These are phyloP conservation scores for Bipolaris victoriae DNA, from an alignment of 2,329 filamentous ascomycete genomes.

Conservation along the genomic window DNA sequence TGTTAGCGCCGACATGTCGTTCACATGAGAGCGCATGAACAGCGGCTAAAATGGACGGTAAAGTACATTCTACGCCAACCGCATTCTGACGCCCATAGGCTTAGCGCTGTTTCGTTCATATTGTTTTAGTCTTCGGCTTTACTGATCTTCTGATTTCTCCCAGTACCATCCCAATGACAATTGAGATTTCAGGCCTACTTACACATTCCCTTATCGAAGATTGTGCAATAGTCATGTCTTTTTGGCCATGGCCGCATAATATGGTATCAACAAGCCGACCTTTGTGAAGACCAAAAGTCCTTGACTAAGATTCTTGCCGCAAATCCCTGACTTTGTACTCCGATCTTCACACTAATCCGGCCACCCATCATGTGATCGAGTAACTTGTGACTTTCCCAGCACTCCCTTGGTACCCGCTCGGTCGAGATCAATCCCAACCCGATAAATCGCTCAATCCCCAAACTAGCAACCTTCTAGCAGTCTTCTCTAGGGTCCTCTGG, in stretches of 20 bases:
- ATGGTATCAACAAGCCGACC: too few relatives aligned
- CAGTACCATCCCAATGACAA: not conserved
- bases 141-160: not conserved
- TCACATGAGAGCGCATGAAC: not conserved
- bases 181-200: not conserved
- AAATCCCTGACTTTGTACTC: not conserved
- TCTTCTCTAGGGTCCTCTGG: slow-evolving; percentile 17
- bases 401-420: not conserved
- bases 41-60: not conserved
- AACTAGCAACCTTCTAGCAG: slow-evolving; percentile 16
- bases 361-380: not conserved
- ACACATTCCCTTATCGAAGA: not conserved
- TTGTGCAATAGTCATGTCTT: too few relatives aligned
- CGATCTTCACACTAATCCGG: too few relatives aligned
- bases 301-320: not conserved
- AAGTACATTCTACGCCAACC: not conserved
- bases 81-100: not conserved
- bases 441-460: slow-evolving; percentile 20
- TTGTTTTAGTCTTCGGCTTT: not conserved
- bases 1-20: not conserved
- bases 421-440: not conserved
- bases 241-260: too few relatives aligned
- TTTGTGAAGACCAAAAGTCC: not conserved
- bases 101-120: not conserved
- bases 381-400: not conserved